phyloP scores from a whole-genome alignment of 805 yeast species.

The Yamadazyma insecticola region DNA sequence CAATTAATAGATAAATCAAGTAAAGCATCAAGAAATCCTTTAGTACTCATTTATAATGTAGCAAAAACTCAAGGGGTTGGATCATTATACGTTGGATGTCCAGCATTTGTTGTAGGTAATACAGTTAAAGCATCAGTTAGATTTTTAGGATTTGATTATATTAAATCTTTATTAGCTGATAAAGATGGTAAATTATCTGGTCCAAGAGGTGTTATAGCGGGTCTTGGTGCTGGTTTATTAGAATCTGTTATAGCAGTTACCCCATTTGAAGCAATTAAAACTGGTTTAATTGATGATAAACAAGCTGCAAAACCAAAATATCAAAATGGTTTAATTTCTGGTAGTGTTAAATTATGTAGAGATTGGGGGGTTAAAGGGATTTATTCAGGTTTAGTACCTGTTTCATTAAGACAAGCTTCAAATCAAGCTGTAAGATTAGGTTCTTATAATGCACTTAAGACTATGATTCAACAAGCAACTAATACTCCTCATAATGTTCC shows the following conservation, averaged over 20 bases:
- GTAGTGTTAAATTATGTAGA: conserved; percentile 58
- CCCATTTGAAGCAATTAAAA: conserved; percentile 94
- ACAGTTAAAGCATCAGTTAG: conserved; percentile 96
- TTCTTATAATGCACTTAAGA: conserved; percentile 83
- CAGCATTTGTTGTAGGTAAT: conserved; percentile 93
- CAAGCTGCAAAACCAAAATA: conserved; percentile 74
- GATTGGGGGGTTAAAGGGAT: conserved; percentile 83
- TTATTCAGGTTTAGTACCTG: conserved; percentile 88
- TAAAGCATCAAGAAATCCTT: conserved; percentile 73
- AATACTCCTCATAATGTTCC: conserved; percentile 68
- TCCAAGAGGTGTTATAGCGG: conserved; percentile 89
- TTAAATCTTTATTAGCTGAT: conserved; percentile 74
- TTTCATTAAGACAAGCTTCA: conserved; percentile 91
- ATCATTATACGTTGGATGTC: conserved; percentile 89
- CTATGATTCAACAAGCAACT: conserved; percentile 66
- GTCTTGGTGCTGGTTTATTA: conserved; percentile 93
- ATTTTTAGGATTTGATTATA: conserved; percentile 86
- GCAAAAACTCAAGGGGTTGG: conserved; percentile 74
- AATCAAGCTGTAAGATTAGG: conserved; percentile 94
- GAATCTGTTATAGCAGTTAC: conserved; percentile 94
- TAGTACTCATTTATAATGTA: conserved; percentile 69
- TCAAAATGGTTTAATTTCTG: conserved; percentile 56
- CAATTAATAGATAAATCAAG: conserved; percentile 71
- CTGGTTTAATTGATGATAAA: conserved; percentile 92
- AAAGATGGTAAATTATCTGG: conserved; percentile 84